A percentile compares a stretch with the other conserved stretches of the same genome.
These are phyloP conservation scores for Septoria linicola DNA, from an alignment of 2,329 filamentous ascomycete species.

Conservation along the genomic window DNA sequence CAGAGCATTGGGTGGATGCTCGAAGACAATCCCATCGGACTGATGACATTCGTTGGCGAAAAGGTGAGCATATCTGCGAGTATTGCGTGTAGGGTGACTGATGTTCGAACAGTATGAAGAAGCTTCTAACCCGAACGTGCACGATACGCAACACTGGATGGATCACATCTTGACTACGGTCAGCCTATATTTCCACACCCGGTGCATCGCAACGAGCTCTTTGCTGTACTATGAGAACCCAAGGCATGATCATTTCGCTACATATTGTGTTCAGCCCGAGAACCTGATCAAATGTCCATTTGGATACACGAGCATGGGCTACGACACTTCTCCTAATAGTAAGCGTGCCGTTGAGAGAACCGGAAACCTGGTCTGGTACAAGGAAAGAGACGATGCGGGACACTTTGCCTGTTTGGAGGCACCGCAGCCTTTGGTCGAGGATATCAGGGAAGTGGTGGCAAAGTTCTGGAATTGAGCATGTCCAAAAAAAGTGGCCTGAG, in stretches of 20 bases:
- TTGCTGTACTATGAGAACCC: constrained; percentile 44
- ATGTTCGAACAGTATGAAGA: constrained; percentile 36
- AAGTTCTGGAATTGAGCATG: constrained; percentile 17
- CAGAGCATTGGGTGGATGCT: constrained; percentile 46
- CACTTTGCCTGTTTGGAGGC: constrained; percentile 36
- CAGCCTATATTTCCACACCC: constrained; percentile 42
- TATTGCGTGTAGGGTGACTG: neutral
- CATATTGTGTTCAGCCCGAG: constrained; percentile 38
- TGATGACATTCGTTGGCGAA: constrained; percentile 47
- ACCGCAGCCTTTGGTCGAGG: constrained; percentile 32
- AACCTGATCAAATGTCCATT: constrained; percentile 42
- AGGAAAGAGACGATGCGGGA: constrained; percentile 32
- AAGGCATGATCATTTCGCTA: constrained; percentile 41
- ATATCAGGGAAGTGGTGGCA: constrained; percentile 31
- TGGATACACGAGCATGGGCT: constrained; percentile 42
- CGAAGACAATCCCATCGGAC: constrained; percentile 46
- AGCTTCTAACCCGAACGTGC: constrained; percentile 39
- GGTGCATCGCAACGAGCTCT: constrained; percentile 41
- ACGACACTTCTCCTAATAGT: constrained; percentile 40
- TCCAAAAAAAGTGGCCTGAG: neutral
- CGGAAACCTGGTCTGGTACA: constrained; percentile 42
- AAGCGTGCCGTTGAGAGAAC: constrained; percentile 39
- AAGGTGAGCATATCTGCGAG: constrained; percentile 30
- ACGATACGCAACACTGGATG: constrained; percentile 37
- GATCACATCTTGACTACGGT: constrained; percentile 37